Base-by-base conservation (phyloP, 371 early-diverging fungal genomes). In the Polyrhizophydium stewartii region DNA sequence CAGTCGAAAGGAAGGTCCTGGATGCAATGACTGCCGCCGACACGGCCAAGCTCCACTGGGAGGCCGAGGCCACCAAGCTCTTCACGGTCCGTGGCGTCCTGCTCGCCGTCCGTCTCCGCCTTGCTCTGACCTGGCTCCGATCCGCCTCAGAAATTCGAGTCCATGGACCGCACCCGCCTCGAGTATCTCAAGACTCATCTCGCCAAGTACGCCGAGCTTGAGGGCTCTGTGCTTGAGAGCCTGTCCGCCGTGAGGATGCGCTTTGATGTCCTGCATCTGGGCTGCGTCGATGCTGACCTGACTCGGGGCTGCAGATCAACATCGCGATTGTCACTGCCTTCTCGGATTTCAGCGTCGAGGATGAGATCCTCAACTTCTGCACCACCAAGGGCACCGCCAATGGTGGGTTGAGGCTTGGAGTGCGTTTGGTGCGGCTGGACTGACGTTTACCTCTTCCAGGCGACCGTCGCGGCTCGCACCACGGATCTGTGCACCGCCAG, bases 331-430 rank as follows among this genome's bases (percentile, higher is more conserved):
- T 68, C 19, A 65, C 62, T 6, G 51, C 62, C 0, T 45, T 56
- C 10, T 45, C 55, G 43, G n/a, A 19, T 1, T 64, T 64, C 37
- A 63, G 63, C 55, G 69, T 68, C 9, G 46, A 47, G 1, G 32
- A 37, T 22, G 69, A 68, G 19, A 64, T 62, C 27, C 51, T 21
- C 21, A 60, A 30, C 24, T 68, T 68, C 37, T 64, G 61, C 43
- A 21, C 47, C 19, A 24, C 46, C 2, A 68, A 68, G 52, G 55
- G 61, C n/a, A 68, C 64, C 55, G 61, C 40, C 27, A 46, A 55
- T 30, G 55, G 55, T 17, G 30, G 25, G 19, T n/a, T n/a, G n/a
- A n/a, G n/a, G n/a, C n/a, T n/a, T n/a, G n/a, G n/a, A n/a, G n/a
- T n/a, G n/a, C n/a, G n/a, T n/a, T n/a, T n/a, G n/a, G n/a, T n/a